Conservation (phyloP, 1,284 basidiomycete species). For the Irpex lacteus region DNA sequence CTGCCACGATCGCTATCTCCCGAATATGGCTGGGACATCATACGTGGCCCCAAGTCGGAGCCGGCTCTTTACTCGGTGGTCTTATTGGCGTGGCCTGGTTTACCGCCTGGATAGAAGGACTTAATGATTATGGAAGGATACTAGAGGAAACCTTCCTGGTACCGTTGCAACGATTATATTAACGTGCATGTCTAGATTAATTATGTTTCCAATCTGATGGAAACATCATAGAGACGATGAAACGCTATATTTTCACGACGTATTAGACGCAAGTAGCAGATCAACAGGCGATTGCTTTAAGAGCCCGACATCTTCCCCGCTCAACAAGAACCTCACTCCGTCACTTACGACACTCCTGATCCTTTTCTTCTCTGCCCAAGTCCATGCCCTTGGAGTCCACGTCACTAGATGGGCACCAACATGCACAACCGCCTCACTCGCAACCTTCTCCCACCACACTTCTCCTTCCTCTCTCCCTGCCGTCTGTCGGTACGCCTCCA, state of each 20-base stretch:
- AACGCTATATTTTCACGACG: no score
- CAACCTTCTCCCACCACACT: slow-evolving; percentile 18
- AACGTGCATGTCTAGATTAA: not conserved
- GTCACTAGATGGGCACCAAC: slow-evolving; percentile 49
- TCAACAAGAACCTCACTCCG: slow-evolving; percentile 42
- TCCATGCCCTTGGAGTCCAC: slow-evolving; percentile 37
- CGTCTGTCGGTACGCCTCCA: slow-evolving; percentile 36
- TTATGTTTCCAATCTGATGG: not conserved
- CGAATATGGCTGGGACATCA: slow-evolving; percentile 83
- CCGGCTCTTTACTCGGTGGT: slow-evolving; percentile 62
- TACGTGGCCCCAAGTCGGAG: slow-evolving; percentile 70
- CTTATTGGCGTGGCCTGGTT: slow-evolving; percentile 62
- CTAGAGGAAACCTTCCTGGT: slow-evolving; percentile 13
- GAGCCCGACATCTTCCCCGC: slow-evolving; percentile 25
- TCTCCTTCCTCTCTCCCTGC: slow-evolving; percentile 7
- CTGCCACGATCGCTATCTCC: slow-evolving; percentile 56
- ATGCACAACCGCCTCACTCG: slow-evolving; percentile 36
- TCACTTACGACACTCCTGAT: slow-evolving; percentile 45
- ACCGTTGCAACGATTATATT: not conserved
- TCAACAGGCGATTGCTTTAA: not conserved
- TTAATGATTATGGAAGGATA: slow-evolving; percentile 24
- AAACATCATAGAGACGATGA: no score
- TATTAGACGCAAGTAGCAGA: not conserved
- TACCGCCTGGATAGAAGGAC: slow-evolving; percentile 45
- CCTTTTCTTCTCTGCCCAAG: slow-evolving; percentile 43